phyloP scores from a whole-genome alignment of 805 yeast genomes.

The Metschnikowia sp. region DNA sequence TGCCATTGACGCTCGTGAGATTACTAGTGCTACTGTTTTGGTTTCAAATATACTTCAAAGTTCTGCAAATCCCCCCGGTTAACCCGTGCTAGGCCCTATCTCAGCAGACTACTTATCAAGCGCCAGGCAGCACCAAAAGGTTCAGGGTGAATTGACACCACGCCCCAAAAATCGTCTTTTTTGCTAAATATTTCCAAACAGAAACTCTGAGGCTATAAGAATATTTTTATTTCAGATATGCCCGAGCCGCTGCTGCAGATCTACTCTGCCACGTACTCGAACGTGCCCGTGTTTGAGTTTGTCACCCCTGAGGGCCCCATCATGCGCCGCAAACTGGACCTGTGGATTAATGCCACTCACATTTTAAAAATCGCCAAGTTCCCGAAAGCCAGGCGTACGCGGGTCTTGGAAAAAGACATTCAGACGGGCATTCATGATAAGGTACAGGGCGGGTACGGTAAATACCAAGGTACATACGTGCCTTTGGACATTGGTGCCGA shows the following conservation, averaged over 20 bases:
- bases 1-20: too few relatives aligned
- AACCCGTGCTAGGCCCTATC: too few relatives aligned
- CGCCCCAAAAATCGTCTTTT: too few relatives aligned
- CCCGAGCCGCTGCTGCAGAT: conserved; percentile 25
- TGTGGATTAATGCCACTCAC: conserved; percentile 72
- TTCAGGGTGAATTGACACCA: not conserved
- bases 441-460: conserved; percentile 73
- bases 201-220: too few relatives aligned
- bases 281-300: conserved; percentile 67
- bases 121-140: too few relatives aligned
- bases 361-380: conserved; percentile 64
- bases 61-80: too few relatives aligned
- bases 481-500: conserved; percentile 41
- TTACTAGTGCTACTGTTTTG: too few relatives aligned
- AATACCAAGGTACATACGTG: conserved; percentile 53
- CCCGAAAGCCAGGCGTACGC: conserved; percentile 61
- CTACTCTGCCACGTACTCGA: conserved; percentile 72
- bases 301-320: conserved; percentile 68
- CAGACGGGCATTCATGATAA: conserved; percentile 64
- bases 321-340: conserved; percentile 62
- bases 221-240: not conserved
- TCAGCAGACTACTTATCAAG: too few relatives aligned
- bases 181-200: too few relatives aligned
- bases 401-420: conserved; percentile 61
- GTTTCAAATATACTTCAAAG: too few relatives aligned